Evolutionary conservation across 352 stramenopile genomes (phyloP).

Genomic region (Elongisporangium prolatum): DNA sequence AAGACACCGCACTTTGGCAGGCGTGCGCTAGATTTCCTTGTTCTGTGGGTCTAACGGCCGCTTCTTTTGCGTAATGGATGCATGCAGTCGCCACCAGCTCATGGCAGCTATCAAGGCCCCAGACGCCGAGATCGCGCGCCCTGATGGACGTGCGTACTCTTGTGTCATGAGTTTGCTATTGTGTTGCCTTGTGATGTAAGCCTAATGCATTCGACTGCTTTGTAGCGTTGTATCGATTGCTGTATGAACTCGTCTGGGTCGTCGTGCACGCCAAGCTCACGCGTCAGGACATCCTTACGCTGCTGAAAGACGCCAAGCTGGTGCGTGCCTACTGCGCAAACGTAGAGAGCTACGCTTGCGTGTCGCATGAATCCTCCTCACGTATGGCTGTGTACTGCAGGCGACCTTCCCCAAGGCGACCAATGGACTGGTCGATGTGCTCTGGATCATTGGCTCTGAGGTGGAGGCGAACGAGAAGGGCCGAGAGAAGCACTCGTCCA

Average conservation of each 20-base stretch:
- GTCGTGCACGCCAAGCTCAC: constrained; percentile 65
- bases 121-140: constrained; percentile 28
- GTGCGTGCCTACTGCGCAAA: constrained; percentile 12
- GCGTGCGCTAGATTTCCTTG: not conserved
- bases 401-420: constrained; percentile 22
- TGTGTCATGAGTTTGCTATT: constrained; percentile 22
- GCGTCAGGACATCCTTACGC: constrained; percentile 59
- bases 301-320: constrained; percentile 68
- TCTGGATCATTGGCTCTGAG: constrained; percentile 76
- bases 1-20: not conserved
- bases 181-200: not conserved
- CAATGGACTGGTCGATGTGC: constrained; percentile 60
- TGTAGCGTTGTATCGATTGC: constrained; percentile 49
- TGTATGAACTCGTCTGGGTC: constrained; percentile 79
- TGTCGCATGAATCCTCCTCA: too few relatives aligned
- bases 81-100: not conserved
- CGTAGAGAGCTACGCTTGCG: too few relatives aligned
- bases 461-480: constrained; percentile 70
- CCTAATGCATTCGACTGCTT: not conserved
- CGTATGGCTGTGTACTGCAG: constrained; percentile 19
- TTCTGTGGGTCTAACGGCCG: not conserved
- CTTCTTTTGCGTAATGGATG: constrained; percentile 4
- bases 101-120: constrained; percentile 15
- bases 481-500: constrained; percentile 56
- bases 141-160: constrained; percentile 26